Evolutionary conservation across 108 stramenopile species (phyloP), one percentile per base, ranked within the genome.

Genomic region (Mayamaea pseudoterrestris): DNA sequence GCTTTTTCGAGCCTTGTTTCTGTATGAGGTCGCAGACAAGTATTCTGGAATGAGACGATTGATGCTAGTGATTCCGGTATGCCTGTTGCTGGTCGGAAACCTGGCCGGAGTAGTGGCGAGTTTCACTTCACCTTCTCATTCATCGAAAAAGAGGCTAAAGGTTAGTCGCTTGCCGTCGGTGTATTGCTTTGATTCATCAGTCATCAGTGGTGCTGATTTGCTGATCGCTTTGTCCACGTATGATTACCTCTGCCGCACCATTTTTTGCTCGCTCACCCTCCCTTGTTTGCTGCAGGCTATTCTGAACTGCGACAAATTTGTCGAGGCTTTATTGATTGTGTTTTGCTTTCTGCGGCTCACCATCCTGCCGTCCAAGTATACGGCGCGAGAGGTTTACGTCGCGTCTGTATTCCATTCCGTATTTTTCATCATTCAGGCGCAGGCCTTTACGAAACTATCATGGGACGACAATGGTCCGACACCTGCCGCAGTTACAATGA

Each of bases 1-100:
- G 21, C 81, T 87, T 77, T 87, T 78, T 77, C 64, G 90, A 43
- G 72, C 83, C 37, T 66, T 92, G 0, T 78, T 82, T 58, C 66
- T 86, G 28, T 80, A 79, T 41, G 90, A 92, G 54, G 46, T 82
- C 30, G 83, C 83, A 0, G 88, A 90, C 66, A 29, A 66, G 8
- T 64, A 63, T 40, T 40, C 20, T 13, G 56, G 78, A 29, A 22
- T 30, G 13, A 2, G 31, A 30, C 68, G 83, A 26, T 22, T 61
- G 11, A 34, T 71, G 4, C 35, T 63, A 0, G 73, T 82, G 4
- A 64, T 60, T 17, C 71, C 73, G 21, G 47, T 83, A 7, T 57
- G 65, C 12, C 32, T 69, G 0, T 51, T 90, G 8, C 85, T 90
- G 58, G 30, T 89, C 41, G 79, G 70, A 18, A 83, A 89, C 58